Base-by-base conservation (phyloP, 1,284 basidiomycete genomes). In the Boletus smithii region DNA sequence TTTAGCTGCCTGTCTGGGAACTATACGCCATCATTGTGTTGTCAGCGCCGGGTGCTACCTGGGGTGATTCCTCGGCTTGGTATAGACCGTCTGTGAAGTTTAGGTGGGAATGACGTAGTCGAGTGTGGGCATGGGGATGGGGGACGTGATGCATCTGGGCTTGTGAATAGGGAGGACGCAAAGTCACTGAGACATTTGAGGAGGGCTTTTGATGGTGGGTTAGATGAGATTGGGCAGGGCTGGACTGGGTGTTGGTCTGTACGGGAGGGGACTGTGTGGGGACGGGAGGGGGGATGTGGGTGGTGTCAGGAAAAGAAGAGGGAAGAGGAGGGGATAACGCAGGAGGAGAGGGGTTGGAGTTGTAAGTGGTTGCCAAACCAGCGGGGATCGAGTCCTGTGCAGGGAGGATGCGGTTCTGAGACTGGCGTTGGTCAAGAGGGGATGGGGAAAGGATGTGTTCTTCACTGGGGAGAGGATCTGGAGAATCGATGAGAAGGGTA, bases 81-180 rank as follows among this genome's bases (percentile, higher is more conserved):
- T 79, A 80, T 37, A 79, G 65, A 30, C 69, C 64, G 53, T 76
- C 73, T 13, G 72, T 51, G 48, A 74, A 70, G 57, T 74, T 74
- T 44, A 80, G 50, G 53, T 70, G 67, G 2, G 69, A 70, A 49
- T 79, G 76, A 51, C 81, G 84, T 54, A 84, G 81, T 24, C 83
- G 74, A 0, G 83, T 79, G 56, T 88, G 84, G 1, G 83, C 82
- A 50, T 87, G 84, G 1, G 85, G 83, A 55, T 86, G 85, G 0
- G 85, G 83, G 40, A 87, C 83, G 54, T 87, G 85, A 58, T 87
- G 85, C 80, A 88, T 83, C 57, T 76, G 73, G 44, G 69, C 57
- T 14, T 66, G 59, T 11, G 73, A 57, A 56, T 82, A 84, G 10
- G 81, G 76, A 14, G 77, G 67, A 42, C 73, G 77, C 20, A 84